Base-by-base conservation (phyloP, 78 protist species). In the Chrysochromulina tobinii region DNA sequence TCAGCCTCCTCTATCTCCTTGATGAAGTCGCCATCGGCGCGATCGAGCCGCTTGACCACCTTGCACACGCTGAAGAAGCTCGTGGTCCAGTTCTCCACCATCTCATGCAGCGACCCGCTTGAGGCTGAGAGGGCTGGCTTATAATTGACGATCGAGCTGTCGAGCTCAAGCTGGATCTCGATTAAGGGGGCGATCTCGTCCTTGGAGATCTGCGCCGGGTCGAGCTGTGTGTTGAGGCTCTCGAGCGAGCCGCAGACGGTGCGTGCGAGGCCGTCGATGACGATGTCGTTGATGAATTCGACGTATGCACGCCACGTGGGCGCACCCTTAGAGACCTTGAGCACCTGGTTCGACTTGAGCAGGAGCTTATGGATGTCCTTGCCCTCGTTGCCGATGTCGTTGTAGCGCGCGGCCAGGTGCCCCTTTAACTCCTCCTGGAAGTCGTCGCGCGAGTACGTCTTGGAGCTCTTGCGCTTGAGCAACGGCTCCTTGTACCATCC, bases 261-360 rank as follows among this genome's bases (percentile, higher is more conserved):
- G 4, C 5, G 5, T 68, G 18, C 11, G 14, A 95, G 66, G 15
- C 93, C 93, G 64, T 91, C 73, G 21, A 48, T 17, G 57, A 92
- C 68, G 51, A 91, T 57, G 48, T 73, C 83, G 84, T 92, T 89
- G 59, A 93, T 84, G 91, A 89, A 90, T 50, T 72, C 89, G 53
- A 93, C 93, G 93, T 96, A 96, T 21, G 58, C 83, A 1, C 1
- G 14, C 97, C 97, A 96, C 61, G 55, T 81, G 23, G n/a, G 79
- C n/a, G 50, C n/a, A 67, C 67, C 81, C n/a, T 54, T 53, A 48
- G 15, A 3, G 23, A 75, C 90, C 50, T 61, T 84, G 64, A 94
- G 86, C 8, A 7, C 54, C 23, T 20, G n/a, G 75, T 64, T 12
- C 20, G 69, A 50, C 12, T 48, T 27, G 8, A 1, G 69, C 21